Evolutionary conservation across 169 alveolate genomes (phyloP), one percentile per base, ranked within the genome.

Genomic region (Plasmodium gallinaceum): DNA sequence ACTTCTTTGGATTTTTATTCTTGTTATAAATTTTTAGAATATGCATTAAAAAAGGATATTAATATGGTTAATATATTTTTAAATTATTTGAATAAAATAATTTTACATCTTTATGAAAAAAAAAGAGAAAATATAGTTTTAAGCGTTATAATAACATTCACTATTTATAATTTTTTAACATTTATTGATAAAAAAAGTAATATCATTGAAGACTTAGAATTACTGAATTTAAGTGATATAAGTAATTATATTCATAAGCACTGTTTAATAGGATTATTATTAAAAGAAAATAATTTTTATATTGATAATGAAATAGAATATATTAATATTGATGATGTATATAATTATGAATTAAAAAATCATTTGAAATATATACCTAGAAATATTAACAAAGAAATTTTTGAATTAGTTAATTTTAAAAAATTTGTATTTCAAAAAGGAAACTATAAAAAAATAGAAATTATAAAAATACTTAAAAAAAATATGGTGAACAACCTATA

Each of bases 261-360:
- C 45, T 61, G 78, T 71, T 48, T 83, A 18, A 83, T 83, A 16
- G 91, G 91, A 14, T 1, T 18, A 14, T 48, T 83, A 14, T 26
- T 83, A 18, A 83, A 62, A 57, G 85, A 69, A 57, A 83, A 83
- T 83, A 83, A 83, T 14, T 83, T 54, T 68, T 83, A 37, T 68
- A 83, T 83, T 7, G 85, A 83, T 71, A 26, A 42, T 7, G 72
- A 66, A 46, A 68, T 66, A 0, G 14, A 9, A 7, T 39, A 37
- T 32, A 68, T 61, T 1, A 16, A 66, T 45, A 46, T 52, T 45
- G 43, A 68, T 14, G 91, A 83, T 14, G 52, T 83, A 43, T 66
- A 66, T 37, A 68, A 48, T 12, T 54, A 54, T 32, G 91, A 83
- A 24, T 32, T 83, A 62, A 83, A 52, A 24, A 83, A 83, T 61